Evolutionary conservation across 371 early-diverging fungal species (phyloP).

Genomic region (Haplosporangium sp.): DNA sequence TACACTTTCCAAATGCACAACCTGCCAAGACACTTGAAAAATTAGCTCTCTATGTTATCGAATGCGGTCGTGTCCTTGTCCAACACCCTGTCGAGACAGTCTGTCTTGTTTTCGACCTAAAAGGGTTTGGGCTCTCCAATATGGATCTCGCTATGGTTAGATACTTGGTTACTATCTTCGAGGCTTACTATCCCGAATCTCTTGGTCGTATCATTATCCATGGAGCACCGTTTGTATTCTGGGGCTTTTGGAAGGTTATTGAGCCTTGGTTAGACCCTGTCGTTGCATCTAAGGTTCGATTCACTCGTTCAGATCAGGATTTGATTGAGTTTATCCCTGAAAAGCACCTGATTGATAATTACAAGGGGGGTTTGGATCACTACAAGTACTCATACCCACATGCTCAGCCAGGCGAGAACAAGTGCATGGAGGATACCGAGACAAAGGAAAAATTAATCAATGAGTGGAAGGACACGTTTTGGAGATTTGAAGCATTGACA

Average conservation of each 20-base stretch:
- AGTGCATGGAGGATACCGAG: slow-evolving; percentile 52
- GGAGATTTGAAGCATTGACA: slow-evolving; percentile 48
- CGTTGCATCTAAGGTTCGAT: slow-evolving; percentile 85
- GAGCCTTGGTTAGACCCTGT: slow-evolving; percentile 86
- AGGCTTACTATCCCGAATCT: slow-evolving; percentile 89
- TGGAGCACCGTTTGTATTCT: slow-evolving; percentile 91
- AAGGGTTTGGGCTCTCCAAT: slow-evolving; percentile 79
- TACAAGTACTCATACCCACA: slow-evolving; percentile 54
- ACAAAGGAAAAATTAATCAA: slow-evolving; percentile 25
- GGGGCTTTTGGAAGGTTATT: slow-evolving; percentile 81
- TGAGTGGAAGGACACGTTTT: slow-evolving; percentile 35
- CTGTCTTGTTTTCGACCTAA: slow-evolving; percentile 86
- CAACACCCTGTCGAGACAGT: slow-evolving; percentile 80
- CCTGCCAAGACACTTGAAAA: slow-evolving; percentile 64
- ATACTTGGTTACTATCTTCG: slow-evolving; percentile 77
- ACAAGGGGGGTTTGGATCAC: slow-evolving; percentile 52
- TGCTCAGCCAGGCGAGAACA: slow-evolving; percentile 43
- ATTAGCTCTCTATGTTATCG: slow-evolving; percentile 81
- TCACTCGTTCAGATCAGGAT: slow-evolving; percentile 76
- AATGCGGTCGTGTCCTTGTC: slow-evolving; percentile 79
- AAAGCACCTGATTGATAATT: slow-evolving; percentile 55
- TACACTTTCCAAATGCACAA: slow-evolving; percentile 65
- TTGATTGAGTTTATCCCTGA: slow-evolving; percentile 71
- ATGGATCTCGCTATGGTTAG: slow-evolving; percentile 82
- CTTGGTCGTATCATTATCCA: slow-evolving; percentile 80